Evolutionary conservation across 768 basidiomycete genomes (phyloP).

Genomic region (Mycena galericulata): DNA sequence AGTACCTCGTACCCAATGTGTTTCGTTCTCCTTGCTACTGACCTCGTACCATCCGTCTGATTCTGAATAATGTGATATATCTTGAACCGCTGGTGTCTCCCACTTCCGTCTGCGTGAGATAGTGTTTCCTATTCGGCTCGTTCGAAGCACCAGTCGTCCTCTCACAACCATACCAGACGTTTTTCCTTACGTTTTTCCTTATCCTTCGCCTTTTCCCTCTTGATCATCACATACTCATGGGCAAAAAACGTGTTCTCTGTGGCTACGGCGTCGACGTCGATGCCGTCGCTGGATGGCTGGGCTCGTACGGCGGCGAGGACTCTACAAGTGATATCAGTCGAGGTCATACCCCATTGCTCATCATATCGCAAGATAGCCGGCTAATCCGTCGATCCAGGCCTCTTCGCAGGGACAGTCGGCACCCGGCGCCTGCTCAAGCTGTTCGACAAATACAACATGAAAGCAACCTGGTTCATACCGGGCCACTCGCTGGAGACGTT

Average conservation of each 20-base stretch:
- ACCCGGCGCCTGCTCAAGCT: slow-evolving; percentile 75
- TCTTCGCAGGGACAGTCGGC: slow-evolving; percentile 84
- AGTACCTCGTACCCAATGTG: no score
- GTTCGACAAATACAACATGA: slow-evolving; percentile 75
- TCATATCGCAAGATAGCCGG: not conserved
- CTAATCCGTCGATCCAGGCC: slow-evolving; percentile 52
- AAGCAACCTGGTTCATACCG: slow-evolving; percentile 83
- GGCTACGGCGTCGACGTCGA: slow-evolving; percentile 82
- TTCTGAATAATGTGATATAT: no score
- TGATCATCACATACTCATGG: slow-evolving; percentile 48
- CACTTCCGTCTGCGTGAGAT: no score
- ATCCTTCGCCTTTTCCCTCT: not conserved
- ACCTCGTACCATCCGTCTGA: no score
- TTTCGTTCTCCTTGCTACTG: no score
- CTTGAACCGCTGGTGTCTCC: no score
- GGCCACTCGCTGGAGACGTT: slow-evolving; percentile 84
- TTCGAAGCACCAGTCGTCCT: no score
- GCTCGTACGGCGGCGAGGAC: slow-evolving; percentile 82
- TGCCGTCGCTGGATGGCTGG: slow-evolving; percentile 79
- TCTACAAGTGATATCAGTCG: slow-evolving; percentile 75
- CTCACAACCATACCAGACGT: not conserved
- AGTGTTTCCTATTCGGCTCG: no score
- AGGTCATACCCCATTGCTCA: slow-evolving; percentile 46
- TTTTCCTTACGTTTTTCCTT: not conserved
- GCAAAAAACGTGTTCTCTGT: slow-evolving; percentile 64